Conservation (phyloP, 2,329 filamentous ascomycete genomes). For the Raffaelea arxii region DNA sequence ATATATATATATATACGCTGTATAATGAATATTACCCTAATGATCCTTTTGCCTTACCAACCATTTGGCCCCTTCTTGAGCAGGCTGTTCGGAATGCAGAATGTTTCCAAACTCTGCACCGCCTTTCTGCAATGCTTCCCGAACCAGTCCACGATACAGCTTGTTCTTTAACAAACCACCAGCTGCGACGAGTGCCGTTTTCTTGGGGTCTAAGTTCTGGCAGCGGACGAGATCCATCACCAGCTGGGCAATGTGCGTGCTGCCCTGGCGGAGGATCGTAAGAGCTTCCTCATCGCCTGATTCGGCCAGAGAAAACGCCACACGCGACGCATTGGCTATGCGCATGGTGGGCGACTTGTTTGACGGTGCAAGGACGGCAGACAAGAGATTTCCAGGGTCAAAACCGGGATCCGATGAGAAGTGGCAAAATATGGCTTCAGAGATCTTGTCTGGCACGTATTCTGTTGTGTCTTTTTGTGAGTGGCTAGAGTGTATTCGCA, state of each 20-base stretch:
- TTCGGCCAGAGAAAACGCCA: not conserved
- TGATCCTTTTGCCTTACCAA: not conserved
- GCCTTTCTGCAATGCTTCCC: not conserved
- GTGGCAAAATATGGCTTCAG: not conserved
- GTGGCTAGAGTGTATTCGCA: no score
- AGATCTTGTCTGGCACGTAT: not conserved
- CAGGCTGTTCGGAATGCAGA: not conserved
- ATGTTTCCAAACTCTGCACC: not conserved
- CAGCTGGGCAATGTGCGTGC: conserved; percentile 1
- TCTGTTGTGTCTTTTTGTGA: no score
- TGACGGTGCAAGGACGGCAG: not conserved
- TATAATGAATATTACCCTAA: not conserved
- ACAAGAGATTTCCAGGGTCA: not conserved
- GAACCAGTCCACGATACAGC: conserved; percentile 1
- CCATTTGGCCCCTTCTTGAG: conserved; percentile 4
- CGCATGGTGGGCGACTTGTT: not conserved
- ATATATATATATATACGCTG: no score
- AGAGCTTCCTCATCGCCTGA: not conserved
- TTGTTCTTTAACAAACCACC: conserved; percentile 1
- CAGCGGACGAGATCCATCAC: not conserved
- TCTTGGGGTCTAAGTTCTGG: conserved; percentile 1
- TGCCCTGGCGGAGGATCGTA: not conserved
- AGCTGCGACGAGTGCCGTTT: conserved; percentile 2
- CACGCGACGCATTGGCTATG: conserved; percentile 1
- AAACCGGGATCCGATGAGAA: no score